Evolutionary conservation across 306 rosid genomes (phyloP), one percentile per base, ranked within the genome.

Genomic region (Quercus dentata): DNA sequence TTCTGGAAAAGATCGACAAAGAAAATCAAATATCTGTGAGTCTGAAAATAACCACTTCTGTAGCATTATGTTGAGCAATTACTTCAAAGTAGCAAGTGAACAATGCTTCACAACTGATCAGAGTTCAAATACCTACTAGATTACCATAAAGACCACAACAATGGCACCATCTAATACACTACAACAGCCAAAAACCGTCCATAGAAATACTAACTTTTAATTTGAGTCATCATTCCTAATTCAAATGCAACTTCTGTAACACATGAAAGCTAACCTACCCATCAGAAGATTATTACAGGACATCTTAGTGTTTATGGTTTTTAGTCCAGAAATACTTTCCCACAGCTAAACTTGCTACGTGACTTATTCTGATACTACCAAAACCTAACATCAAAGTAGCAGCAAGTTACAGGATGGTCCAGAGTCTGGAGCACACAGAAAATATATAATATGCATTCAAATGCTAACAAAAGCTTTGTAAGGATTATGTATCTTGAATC

Each of bases 1-100:
- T 93, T 95, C 99, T 95, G 92, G 74, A 83, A 82, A 73, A 77
- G 2, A 81, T 15, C 46, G 17, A 61, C 67, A 77, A 64, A 25
- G 74, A 63, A 30, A 11, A 51, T 69, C 30, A 86, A 56, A 8
- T 59, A n/a, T 18, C 33, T 21, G 65, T 0, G 0, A 59, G 3
- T 21, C 4, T 68, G 17, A 19, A 33, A 19, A 10, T 35, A 17
- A 67, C 52, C 21, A 67, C 13, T 61, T 8, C 18, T 1, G 51
- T 15, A 71, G 58, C 18, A 20, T 61, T 33, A 63, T 4, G 20
- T 19, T 27, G 62, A 64, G 33, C 69, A 62, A 52, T 17, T 74
- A 35, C 71, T 62, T 8, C 0, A 30, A 1, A 30, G 27, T 8
- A 19, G 14, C 52, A n/a, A 35, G 72, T 35, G 27, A 8, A 35